Evolutionary conservation across 2,329 filamentous ascomycete species (phyloP), one percentile per base, ranked within the genome.

Genomic region (Colletotrichum destructivum): DNA sequence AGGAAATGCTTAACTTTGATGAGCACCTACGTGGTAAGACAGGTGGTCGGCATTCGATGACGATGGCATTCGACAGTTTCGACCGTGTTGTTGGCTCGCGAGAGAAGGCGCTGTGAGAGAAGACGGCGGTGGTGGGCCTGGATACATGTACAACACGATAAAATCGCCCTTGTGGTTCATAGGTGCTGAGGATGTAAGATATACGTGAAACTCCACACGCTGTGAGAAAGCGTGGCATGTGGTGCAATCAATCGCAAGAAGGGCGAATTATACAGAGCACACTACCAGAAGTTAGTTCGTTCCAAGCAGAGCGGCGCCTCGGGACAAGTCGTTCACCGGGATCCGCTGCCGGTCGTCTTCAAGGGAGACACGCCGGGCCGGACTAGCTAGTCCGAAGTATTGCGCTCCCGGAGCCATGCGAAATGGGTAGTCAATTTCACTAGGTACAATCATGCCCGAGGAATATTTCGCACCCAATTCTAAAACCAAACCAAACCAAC

Each of bases 1-100:
- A 96, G 83, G 96, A 98, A 82, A 98, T 98, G 94, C 92, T 98
- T 46, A 94, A 96, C 52, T 99, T 98, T 81, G 86, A 98, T 76
- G 94, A 94, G 80, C 94, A 97, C 79, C 83, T 99, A 74, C 87
- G 96, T 63, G 95, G 94, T 82, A 88, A 98, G 84, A 99, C 96
- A 4, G 93, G 92, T 3, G 96, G 96, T 0, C 88, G 96, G 2
- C 89, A 91, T 77, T 85, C 87, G 6, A 83, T 90, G 79, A 88
- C 87, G 1, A 88, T 90, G 88, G 83, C 87, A 4, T 86, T 89
- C 75, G 88, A 89, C 74, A 88, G 85, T 8, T 89, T 90, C 75
- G 87, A 89, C 62, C 81, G 82, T 62, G 88, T 91, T 1, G 85
- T 86, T 0, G 88, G 88, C 0, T 81, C 86, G 35, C 82, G 89